Conservation (phyloP, 2,329 filamentous ascomycete species). For the Macroventuria anomochaeta region DNA sequence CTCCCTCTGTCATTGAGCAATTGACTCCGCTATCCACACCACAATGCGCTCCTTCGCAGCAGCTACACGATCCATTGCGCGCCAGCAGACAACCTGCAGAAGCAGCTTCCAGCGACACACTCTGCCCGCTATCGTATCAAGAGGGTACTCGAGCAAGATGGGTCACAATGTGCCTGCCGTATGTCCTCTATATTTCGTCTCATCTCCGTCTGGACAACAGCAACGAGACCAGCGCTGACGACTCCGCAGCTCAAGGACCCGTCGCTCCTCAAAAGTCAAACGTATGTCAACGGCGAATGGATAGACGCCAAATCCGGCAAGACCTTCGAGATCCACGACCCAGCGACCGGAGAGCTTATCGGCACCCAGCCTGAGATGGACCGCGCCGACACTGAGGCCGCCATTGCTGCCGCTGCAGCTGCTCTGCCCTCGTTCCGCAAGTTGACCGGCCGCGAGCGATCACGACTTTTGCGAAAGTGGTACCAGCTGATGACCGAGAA, state of each 20-base stretch:
- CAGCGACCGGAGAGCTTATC: constrained; percentile 80
- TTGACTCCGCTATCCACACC: constrained; percentile 3
- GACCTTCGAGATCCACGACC: constrained; percentile 89
- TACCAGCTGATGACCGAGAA: constrained; percentile 82
- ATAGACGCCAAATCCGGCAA: constrained; percentile 82
- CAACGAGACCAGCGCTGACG: constrained; percentile 19
- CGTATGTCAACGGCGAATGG: constrained; percentile 94
- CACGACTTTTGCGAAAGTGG: constrained; percentile 78
- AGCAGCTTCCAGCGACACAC: constrained; percentile 42
- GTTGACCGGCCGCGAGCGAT: constrained; percentile 75
- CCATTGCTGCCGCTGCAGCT: constrained; percentile 81
- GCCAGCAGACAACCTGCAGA: constrained; percentile 34
- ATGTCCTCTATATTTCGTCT: constrained; percentile 15
- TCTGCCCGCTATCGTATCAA: constrained; percentile 45
- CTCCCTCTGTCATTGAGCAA: constrained; percentile 1
- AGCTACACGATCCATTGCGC: constrained; percentile 40
- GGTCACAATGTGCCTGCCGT: constrained; percentile 52
- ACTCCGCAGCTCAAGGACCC: constrained; percentile 54
- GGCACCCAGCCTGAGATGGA: constrained; percentile 87
- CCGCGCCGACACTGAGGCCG: constrained; percentile 75
- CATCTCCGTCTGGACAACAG: neutral
- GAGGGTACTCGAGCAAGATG: constrained; percentile 52
- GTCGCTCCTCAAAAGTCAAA: constrained; percentile 78
- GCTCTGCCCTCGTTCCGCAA: constrained; percentile 76
- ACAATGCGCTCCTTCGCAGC: constrained; percentile 45